Evolutionary conservation across 2,329 filamentous ascomycete species (phyloP).

Genomic region (Sordariomycetes sp.): DNA sequence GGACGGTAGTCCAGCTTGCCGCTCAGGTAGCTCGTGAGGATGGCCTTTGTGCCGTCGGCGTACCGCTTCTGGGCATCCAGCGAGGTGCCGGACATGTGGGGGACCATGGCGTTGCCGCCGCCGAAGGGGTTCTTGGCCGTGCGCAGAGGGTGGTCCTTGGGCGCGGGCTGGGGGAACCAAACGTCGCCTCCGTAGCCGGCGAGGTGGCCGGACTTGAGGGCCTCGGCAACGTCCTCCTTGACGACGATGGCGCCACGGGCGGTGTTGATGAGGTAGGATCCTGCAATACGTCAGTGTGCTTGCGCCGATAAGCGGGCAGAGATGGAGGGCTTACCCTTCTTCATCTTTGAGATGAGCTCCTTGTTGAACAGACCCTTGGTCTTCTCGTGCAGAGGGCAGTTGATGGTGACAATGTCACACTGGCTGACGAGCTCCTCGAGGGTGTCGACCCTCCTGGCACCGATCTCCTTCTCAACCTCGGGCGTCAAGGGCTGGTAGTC

Average conservation of each 20-base stretch:
- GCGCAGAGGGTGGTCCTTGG: slow-evolving; percentile 85
- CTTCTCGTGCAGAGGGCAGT: slow-evolving; percentile 98
- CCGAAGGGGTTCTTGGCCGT: slow-evolving; percentile 91
- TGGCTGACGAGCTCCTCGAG: slow-evolving; percentile 91
- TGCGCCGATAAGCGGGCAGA: too few species aligned
- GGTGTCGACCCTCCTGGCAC: slow-evolving; percentile 76
- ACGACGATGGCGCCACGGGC: slow-evolving; percentile 97
- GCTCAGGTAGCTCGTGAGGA: slow-evolving; percentile 83
- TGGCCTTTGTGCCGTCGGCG: slow-evolving; percentile 77
- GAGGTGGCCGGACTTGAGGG: slow-evolving; percentile 84
- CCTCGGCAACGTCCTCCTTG: slow-evolving; percentile 96
- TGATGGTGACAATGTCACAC: slow-evolving; percentile 98
- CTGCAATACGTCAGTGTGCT: too few species aligned
- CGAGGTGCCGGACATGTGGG: slow-evolving; percentile 98
- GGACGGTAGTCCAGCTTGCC: slow-evolving; percentile 81
- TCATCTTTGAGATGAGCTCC: slow-evolving; percentile 98
- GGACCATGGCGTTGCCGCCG: slow-evolving; percentile 96
- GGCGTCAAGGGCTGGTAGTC: slow-evolving; percentile 92
- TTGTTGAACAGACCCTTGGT: slow-evolving; percentile 96
- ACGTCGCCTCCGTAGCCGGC: slow-evolving; percentile 83
- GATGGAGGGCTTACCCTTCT: slow-evolving; percentile 56
- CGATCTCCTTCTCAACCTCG: slow-evolving; percentile 91
- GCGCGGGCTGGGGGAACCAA: slow-evolving; percentile 97
- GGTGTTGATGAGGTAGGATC: slow-evolving; percentile 96
- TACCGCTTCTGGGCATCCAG: slow-evolving; percentile 95